Conservation (phyloP, 805 yeast species). For the Ogataea paradorogensis region DNA sequence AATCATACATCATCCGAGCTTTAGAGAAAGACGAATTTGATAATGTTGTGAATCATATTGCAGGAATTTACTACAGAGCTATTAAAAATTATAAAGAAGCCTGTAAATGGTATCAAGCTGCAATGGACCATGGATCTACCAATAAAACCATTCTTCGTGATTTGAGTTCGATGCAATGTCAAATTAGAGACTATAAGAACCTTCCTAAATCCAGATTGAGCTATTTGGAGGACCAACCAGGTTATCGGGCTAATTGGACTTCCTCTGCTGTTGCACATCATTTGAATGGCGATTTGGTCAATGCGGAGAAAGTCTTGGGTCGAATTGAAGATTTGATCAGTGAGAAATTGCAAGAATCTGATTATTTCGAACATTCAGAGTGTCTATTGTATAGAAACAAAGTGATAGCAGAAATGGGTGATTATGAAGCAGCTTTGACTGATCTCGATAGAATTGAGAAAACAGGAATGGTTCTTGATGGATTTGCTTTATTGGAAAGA, state of each 20-base stretch:
- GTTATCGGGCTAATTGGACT: slow-evolving; percentile 89
- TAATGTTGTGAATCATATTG: slow-evolving; percentile 76
- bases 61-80: slow-evolving; percentile 78
- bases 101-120: slow-evolving; percentile 69
- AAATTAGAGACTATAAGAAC: slow-evolving; percentile 67
- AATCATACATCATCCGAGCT: slow-evolving; percentile 58
- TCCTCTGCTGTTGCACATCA: slow-evolving; percentile 83
- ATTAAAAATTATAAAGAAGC: slow-evolving; percentile 72
- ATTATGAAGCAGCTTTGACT: slow-evolving; percentile 60
- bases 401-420: slow-evolving; percentile 61
- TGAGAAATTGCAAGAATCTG: slow-evolving; percentile 64
- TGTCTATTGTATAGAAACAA: slow-evolving; percentile 69
- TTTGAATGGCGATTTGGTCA: slow-evolving; percentile 60
- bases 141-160: slow-evolving; percentile 82
- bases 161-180: slow-evolving; percentile 74
- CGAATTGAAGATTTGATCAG: slow-evolving; percentile 74
- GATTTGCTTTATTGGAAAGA: slow-evolving; percentile 58
- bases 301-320: slow-evolving; percentile 67
- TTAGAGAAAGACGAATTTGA: slow-evolving; percentile 55
- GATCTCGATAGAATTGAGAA: slow-evolving; percentile 53
- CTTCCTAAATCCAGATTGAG: slow-evolving; percentile 62
- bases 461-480: slow-evolving; percentile 51
- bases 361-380: slow-evolving; percentile 78
- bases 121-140: slow-evolving; percentile 72
- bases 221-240: slow-evolving; percentile 70